These are phyloP conservation scores for Leucoagaricus sp. DNA, from an alignment of 1,284 basidiomycete genomes.

Conservation along the genomic window DNA sequence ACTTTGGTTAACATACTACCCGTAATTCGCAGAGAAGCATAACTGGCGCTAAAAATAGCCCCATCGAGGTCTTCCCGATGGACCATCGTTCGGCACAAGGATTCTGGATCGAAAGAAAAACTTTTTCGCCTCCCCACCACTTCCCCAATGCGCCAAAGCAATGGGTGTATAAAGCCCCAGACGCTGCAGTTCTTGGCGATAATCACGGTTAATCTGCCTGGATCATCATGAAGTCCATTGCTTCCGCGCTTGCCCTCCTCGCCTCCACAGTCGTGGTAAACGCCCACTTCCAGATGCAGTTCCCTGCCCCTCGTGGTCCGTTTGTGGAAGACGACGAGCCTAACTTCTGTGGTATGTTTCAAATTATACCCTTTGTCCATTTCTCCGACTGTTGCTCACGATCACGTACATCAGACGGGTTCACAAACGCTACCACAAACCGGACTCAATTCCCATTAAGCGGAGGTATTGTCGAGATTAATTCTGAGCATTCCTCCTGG, in stretches of 20 bases:
- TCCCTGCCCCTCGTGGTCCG: conserved; percentile 55
- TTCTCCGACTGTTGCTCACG: neutral
- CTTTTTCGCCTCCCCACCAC: conserved; percentile 7
- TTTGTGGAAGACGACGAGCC: conserved; percentile 55
- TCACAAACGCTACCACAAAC: conserved; percentile 40
- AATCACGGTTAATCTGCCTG: neutral
- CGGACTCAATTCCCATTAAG: conserved; percentile 60
- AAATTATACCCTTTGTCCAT: neutral
- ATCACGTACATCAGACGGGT: conserved; percentile 43
- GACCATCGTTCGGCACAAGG: neutral
- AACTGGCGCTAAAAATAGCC: neutral
- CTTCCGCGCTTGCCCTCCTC: conserved; percentile 25
- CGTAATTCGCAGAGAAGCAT: neutral
- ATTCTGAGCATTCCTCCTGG: conserved; percentile 42
- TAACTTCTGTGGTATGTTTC: conserved; percentile 46
- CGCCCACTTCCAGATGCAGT: conserved; percentile 65
- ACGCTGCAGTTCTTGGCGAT: neutral
- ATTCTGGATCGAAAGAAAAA: conserved; percentile 2
- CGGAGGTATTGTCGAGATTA: conserved; percentile 42
- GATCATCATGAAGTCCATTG: conserved; percentile 6
- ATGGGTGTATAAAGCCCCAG: neutral
- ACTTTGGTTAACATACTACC: neutral
- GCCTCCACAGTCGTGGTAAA: conserved; percentile 37
- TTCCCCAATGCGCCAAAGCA: neutral
- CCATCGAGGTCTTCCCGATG: neutral